These are phyloP conservation scores for Starmerella stellata DNA, from an alignment of 805 yeast species.

Conservation along the genomic window DNA sequence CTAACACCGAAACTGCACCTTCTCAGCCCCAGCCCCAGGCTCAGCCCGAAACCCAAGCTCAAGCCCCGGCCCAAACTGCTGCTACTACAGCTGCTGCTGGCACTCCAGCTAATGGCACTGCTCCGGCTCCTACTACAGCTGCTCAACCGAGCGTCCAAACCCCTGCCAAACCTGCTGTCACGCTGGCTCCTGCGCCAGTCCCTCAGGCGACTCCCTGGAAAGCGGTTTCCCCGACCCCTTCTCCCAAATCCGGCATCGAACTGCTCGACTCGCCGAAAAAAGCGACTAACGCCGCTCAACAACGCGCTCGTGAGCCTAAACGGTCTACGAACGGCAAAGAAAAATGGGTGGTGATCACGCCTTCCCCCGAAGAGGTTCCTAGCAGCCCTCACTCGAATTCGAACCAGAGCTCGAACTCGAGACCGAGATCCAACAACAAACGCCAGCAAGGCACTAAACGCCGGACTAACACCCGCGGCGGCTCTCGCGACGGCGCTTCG, in stretches of 20 bases:
- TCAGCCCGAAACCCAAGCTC: no score
- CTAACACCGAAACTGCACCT: no score
- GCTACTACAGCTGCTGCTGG: no score
- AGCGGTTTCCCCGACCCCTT: constrained; percentile 12
- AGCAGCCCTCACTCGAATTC: constrained; percentile 1
- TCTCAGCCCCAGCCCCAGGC: no score
- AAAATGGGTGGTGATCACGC: constrained; percentile 26
- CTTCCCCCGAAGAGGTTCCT: constrained; percentile 6
- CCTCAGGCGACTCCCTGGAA: constrained; percentile 52
- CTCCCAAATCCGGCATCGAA: constrained; percentile 8
- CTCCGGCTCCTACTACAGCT: neutral
- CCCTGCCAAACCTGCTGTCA: constrained; percentile 11
- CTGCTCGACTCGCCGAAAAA: constrained; percentile 8
- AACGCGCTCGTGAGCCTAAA: constrained; percentile 4
- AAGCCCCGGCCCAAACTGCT: no score
- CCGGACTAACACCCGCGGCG: neutral
- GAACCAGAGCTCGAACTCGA: neutral
- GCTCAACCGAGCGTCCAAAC: neutral
- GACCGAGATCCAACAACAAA: neutral
- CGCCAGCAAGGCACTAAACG: neutral
- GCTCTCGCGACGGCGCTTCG: neutral
- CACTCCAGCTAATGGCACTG: no score
- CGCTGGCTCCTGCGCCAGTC: constrained; percentile 46
- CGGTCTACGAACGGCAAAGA: constrained; percentile 31
- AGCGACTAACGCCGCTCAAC: constrained; percentile 4